These are phyloP conservation scores for Vitis cinerea DNA, from an alignment of 164 flowering plant species.

Conservation along the genomic window DNA sequence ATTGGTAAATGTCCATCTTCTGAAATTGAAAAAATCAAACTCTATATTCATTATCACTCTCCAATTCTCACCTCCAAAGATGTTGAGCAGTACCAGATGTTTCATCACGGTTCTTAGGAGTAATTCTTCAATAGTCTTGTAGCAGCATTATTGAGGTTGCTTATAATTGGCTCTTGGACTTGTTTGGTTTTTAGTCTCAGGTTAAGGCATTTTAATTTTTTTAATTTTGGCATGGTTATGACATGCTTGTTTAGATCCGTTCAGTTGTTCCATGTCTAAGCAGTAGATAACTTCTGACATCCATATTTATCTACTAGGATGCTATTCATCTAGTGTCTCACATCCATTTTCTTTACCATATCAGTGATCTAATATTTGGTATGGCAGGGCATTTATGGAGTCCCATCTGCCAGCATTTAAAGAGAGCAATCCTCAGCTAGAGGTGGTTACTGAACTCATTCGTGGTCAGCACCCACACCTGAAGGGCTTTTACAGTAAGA, in stretches of 20 bases:
- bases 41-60: background rate
- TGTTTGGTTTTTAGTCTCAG: background rate
- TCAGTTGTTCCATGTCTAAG: background rate
- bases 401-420: constrained; percentile 68
- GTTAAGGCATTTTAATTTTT: background rate
- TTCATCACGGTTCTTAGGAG: background rate
- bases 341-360: background rate
- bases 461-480: constrained; percentile 94
- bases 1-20: too few relatives aligned
- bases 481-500: constrained; percentile 76
- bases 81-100: background rate
- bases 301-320: background rate
- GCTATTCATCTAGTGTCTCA: background rate
- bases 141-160: background rate
- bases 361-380: background rate
- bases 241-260: background rate
- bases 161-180: background rate
- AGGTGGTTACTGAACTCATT: constrained; percentile 72
- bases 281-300: background rate
- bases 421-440: constrained; percentile 78
- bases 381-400: constrained; percentile 86
- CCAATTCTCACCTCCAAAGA: background rate
- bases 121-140: background rate
- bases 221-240: background rate
- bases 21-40: too few relatives aligned